Base-by-base conservation (phyloP, 768 basidiomycete species). In the Pleurotus cornucopiae region DNA sequence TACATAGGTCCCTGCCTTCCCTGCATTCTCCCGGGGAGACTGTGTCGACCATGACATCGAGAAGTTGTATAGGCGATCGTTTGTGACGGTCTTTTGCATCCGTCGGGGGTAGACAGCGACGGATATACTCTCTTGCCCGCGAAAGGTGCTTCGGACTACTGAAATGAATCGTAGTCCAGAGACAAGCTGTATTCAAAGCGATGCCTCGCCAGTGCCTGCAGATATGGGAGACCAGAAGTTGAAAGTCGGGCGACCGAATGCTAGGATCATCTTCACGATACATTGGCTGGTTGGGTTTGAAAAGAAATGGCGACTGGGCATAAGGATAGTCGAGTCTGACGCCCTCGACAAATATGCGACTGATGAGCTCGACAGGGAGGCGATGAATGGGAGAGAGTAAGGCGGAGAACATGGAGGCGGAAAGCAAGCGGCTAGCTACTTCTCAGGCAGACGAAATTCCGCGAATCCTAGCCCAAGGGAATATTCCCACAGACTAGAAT, bases 31-130 rank as follows among this genome's bases (percentile, higher is more conserved):
- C 68, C 44, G 66, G 63, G 2, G 81, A 69, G 14, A 82, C 80
- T 12, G 81, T 83, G 62, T 84, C 80, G 60, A 86, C 74, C 52
- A 82, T 70, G 60, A 86, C 80, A 65, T 84, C 77, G 60, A 86
- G 67, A 18, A 71, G 69, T 18, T 63, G 62, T 6, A 54, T 41
- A 2, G 64, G 58, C 23, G 58, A 53, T 18, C 39, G 37, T 53
- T 39, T 53, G n/a, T 53, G 2, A 4, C 39, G 51, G 39, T 53
- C 39, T 12, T 37, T 11, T n/a, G 16, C 37, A 9, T 53, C 26
- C 20, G 38, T 18, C 23, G 39, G 51, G 6, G 37, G 14, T 18
- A 58, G 14, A 54, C 67, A 75, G 25, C 76, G 72, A 14, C 59
- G 58, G 58, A 85, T 71, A 62, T 79, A 85, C 11, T 66, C 68